Evolutionary conservation across 768 basidiomycete genomes (phyloP), one percentile per base, ranked within the genome.

Genomic region (Mycena galericulata): DNA sequence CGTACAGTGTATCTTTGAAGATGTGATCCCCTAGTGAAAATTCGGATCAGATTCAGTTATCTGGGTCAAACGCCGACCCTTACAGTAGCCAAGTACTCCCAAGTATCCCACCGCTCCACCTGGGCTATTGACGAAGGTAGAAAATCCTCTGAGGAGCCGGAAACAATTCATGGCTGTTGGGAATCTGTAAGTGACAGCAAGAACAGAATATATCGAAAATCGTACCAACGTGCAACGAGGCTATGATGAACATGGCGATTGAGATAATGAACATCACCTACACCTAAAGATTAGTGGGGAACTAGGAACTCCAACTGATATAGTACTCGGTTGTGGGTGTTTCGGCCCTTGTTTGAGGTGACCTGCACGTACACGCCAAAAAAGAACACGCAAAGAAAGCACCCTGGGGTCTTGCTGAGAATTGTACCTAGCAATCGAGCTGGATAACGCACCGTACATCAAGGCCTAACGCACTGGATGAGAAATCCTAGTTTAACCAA

Each of bases 51-150:
- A 41, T 22, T 36, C 46, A 22, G 34, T 3, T n/a, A 22, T 45
- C 24, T 20, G 24, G 24, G 6, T 5, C 12, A 8, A 20, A 22
- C 9, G 24, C 17, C 6, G 12, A 10, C 15, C 5, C 55, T 8
- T 41, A 68, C 74, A 75, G 26, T 18, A n/a, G 30, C 47, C 27
- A n/a, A 75, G 41, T 15, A 62, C 46, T n/a, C 68, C 70, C 8
- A 75, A 29, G 34, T 68, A 75, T 6, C 50, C 62, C 2, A 68
- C 68, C n/a, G 72, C 61, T 22, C 72, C 74, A 9, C 72, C 74
- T 10, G 38, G 58, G 15, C 32, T 46, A 1, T 15, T 17, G 1
- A 45, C 41, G 60, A 70, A 61, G 7, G 65, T 62, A 8, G 65
- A 53, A 53, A 64, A 75, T 1, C 72, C 74, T 24, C 43, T 40